These are phyloP conservation scores for Trichoderma asperellum DNA, from an alignment of 2,329 filamentous ascomycete genomes.

Conservation along the genomic window DNA sequence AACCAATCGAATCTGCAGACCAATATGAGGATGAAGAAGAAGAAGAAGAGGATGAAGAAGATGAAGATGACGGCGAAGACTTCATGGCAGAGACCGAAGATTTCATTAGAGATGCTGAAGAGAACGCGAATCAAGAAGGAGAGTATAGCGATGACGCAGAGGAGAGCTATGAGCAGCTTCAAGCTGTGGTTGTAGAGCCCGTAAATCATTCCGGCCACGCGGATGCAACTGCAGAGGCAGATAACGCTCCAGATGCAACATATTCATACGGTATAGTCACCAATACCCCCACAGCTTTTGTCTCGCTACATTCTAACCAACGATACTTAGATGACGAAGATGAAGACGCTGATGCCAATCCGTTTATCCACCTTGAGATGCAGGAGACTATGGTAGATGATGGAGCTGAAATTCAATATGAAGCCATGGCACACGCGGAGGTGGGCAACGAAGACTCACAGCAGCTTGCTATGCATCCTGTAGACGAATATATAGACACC, in stretches of 20 bases:
- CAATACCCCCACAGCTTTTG: constrained; percentile 31
- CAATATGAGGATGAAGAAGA: constrained; percentile 24
- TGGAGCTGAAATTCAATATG: constrained; percentile 31
- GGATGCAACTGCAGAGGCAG: background rate
- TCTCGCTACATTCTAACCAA: constrained; percentile 36
- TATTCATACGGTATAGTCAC: constrained; percentile 36
- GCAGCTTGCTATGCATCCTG: constrained; percentile 14
- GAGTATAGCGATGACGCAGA: constrained; percentile 11
- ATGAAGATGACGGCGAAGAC: constrained; percentile 7
- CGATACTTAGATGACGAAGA: constrained; percentile 35
- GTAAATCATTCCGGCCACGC: background rate
- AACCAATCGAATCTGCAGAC: constrained; percentile 26
- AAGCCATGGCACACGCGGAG: constrained; percentile 8
- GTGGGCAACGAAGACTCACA: constrained; percentile 27
- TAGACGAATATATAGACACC: constrained; percentile 31
- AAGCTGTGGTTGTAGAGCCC: constrained; percentile 9
- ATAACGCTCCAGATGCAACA: constrained; percentile 9
- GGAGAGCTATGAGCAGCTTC: constrained; percentile 11
- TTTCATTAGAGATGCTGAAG: constrained; percentile 32
- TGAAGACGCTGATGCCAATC: constrained; percentile 34
- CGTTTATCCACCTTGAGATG: constrained; percentile 36
- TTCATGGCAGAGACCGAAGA: constrained; percentile 13
- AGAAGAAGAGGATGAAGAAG: constrained; percentile 27
- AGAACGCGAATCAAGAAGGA: constrained; percentile 26
- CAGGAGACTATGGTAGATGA: constrained; percentile 33